phyloP scores from a whole-genome alignment of 2,329 filamentous ascomycete species.

The Fusarium algeriense region DNA sequence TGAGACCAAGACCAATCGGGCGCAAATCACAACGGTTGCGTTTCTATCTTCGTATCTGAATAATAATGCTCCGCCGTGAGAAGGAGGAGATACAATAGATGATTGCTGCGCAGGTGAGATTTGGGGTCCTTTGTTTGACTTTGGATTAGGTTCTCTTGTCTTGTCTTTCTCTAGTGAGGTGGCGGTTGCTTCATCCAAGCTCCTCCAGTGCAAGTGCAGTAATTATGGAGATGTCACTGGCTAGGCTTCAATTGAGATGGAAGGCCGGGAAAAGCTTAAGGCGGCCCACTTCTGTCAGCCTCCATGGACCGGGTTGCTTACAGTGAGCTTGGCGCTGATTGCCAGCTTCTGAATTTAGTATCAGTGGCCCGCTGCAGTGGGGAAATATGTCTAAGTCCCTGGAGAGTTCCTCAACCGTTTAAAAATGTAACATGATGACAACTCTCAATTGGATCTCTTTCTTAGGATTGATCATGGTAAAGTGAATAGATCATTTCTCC shows the following conservation, averaged over 20 bases:
- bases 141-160: not conserved
- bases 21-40: constrained; percentile 10
- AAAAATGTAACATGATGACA: not conserved
- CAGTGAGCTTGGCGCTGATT: constrained; percentile 33
- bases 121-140: constrained; percentile 10
- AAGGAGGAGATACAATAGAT: not conserved
- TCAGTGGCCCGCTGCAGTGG: constrained; percentile 14
- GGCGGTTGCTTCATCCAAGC: constrained; percentile 33
- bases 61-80: not conserved
- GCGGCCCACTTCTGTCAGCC: constrained; percentile 13
- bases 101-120: not conserved
- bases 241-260: constrained; percentile 13
- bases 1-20: not conserved
- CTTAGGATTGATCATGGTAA: not conserved
- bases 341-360: constrained; percentile 33
- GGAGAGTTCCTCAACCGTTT: not conserved
- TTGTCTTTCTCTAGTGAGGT: constrained; percentile 19
- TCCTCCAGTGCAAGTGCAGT: not conserved
- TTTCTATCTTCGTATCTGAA: not conserved
- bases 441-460: not conserved
- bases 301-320: constrained; percentile 18
- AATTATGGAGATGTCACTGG: constrained; percentile 20
- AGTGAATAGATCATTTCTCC: too few species aligned
- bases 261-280: constrained; percentile 11
- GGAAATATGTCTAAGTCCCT: not conserved